phyloP scores from a whole-genome alignment of 176 grass and related monocot genomes.

The Poa pratensis region DNA sequence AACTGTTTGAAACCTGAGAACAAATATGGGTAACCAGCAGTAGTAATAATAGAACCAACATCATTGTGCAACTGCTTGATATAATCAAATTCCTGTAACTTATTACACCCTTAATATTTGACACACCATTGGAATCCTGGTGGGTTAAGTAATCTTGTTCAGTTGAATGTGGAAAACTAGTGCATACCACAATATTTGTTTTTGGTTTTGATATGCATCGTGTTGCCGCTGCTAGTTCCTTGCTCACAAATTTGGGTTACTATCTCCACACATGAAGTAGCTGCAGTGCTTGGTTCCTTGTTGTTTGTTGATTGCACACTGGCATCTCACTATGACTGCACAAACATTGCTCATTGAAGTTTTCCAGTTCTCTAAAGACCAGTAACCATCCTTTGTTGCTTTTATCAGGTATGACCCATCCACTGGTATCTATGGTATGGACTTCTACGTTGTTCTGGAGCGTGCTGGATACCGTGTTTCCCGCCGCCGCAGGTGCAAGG shows the following conservation, averaged over 20 bases:
- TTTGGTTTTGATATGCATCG: too few relatives aligned
- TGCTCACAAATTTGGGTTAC: too few relatives aligned
- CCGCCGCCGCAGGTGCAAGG: slow-evolving; percentile 63
- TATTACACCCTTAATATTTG: too few relatives aligned
- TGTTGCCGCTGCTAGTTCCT: too few relatives aligned
- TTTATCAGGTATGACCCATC: slow-evolving; percentile 60
- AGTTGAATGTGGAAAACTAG: too few relatives aligned
- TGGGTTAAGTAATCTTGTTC: background rate
- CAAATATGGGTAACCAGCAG: too few relatives aligned
- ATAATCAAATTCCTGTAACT: background rate
- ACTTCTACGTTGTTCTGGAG: slow-evolving; percentile 64
- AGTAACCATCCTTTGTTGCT: background rate
- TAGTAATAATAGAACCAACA: too few relatives aligned
- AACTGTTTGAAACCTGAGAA: background rate
- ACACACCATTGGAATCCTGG: too few relatives aligned
- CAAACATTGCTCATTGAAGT: background rate
- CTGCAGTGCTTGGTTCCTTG: background rate
- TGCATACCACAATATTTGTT: too few relatives aligned
- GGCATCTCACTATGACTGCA: background rate
- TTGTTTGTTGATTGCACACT: background rate
- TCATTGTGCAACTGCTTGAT: background rate
- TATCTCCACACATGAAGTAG: too few relatives aligned
- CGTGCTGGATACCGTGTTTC: slow-evolving; percentile 62
- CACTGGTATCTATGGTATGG: slow-evolving; percentile 73
- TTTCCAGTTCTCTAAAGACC: background rate